phyloP scores from a whole-genome alignment of 2,329 filamentous ascomycete genomes.

The Xylariaceae sp. region DNA sequence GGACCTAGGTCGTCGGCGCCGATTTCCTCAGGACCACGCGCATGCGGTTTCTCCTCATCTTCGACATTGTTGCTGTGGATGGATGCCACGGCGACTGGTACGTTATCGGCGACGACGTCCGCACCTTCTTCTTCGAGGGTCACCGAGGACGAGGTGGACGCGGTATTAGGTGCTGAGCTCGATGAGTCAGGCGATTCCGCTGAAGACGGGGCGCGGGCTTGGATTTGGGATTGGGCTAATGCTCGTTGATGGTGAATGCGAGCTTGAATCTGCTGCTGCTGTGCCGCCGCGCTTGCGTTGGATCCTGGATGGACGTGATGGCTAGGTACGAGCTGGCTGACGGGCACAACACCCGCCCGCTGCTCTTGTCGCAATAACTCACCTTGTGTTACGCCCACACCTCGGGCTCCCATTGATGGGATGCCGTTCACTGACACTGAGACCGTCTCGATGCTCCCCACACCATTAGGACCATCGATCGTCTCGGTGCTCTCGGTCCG shows the following conservation, averaged over 20 bases:
- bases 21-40: conserved; percentile 82
- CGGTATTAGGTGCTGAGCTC: conserved; percentile 20
- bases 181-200: conserved; percentile 29
- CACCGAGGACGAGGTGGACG: conserved; percentile 29
- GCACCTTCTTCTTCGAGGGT: conserved; percentile 31
- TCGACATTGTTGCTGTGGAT: conserved; percentile 50
- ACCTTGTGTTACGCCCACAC: conserved; percentile 75
- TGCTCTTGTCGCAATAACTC: conserved; percentile 88
- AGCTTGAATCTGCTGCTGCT: conserved; percentile 33
- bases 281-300: conserved; percentile 31
- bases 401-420: conserved; percentile 58
- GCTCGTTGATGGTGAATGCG: conserved; percentile 32
- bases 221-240: conserved; percentile 35
- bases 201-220: conserved; percentile 32
- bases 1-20: conserved; percentile 87
- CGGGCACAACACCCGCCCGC: conserved; percentile 78
- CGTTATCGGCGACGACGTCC: conserved; percentile 41
- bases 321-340: conserved; percentile 62
- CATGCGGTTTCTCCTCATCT: conserved; percentile 75
- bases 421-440: conserved; percentile 77
- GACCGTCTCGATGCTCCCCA: conserved; percentile 81
- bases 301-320: conserved; percentile 41
- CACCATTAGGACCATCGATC: conserved; percentile 80
- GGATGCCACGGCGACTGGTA: conserved; percentile 45
- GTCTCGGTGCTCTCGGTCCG: conserved; percentile 79